These are phyloP conservation scores for Rhododendron ferrugineum DNA, from an alignment of 148 eudicot genomes.

Conservation along the genomic window DNA sequence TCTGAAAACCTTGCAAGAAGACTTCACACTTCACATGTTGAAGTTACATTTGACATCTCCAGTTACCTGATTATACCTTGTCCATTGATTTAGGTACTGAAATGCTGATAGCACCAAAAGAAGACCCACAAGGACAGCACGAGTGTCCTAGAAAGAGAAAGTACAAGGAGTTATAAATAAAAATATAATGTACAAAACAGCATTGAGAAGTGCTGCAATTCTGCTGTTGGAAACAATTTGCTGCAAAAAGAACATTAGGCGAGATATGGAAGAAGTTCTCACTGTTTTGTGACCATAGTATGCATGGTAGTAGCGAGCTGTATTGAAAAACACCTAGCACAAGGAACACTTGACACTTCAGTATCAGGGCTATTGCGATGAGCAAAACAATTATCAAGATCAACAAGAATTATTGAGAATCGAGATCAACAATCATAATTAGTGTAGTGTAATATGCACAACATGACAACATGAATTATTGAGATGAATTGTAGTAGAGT, in stretches of 20 bases:
- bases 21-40: neutral
- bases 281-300: constrained; percentile 97
- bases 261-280: constrained; percentile 27
- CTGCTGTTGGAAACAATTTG: neutral
- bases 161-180: neutral
- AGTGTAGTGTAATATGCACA: neutral
- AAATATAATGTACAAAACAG: neutral
- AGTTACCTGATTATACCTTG: constrained; percentile 94
- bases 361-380: neutral
- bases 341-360: constrained; percentile 5
- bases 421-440: neutral
- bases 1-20: neutral
- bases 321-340: constrained; percentile 76
- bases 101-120: constrained; percentile 78
- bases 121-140: constrained; percentile 94
- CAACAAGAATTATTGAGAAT: neutral
- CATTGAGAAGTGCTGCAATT: neutral
- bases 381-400: neutral
- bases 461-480: neutral
- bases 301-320: constrained; percentile 88
- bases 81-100: constrained; percentile 94
- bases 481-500: neutral
- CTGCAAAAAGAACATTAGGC: neutral
- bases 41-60: constrained; percentile 10
- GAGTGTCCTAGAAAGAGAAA: constrained; percentile 70